Conservation (phyloP, 495 filamentous ascomycete species). For the Annulohypoxylon nitens region DNA sequence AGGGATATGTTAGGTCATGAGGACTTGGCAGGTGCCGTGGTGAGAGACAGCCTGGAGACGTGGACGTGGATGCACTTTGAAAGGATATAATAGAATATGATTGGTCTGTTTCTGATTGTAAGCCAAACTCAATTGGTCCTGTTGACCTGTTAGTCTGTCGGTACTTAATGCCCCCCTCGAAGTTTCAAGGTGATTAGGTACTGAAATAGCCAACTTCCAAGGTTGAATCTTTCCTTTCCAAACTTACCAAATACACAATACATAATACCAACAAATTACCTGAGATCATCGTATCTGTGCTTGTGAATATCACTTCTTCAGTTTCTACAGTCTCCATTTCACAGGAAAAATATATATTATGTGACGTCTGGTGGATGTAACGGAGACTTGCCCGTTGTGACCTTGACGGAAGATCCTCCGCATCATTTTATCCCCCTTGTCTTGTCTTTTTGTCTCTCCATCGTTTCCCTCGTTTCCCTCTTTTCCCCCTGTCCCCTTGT, state of each 20-base stretch:
- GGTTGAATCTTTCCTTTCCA: neutral
- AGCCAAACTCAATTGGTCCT: neutral
- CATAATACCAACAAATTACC: neutral
- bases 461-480: neutral
- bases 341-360: slow-evolving; percentile 35
- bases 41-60: slow-evolving; percentile 14
- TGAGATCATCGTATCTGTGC: slow-evolving; percentile 10
- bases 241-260: slow-evolving; percentile 17
- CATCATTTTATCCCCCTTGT: slow-evolving; percentile 40
- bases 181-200: no score
- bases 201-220: no score
- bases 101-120: slow-evolving; percentile 15
- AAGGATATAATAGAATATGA: neutral
- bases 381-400: slow-evolving; percentile 25
- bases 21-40: slow-evolving; percentile 32
- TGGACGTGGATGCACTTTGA: slow-evolving; percentile 7
- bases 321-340: neutral
- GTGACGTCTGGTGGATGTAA: slow-evolving; percentile 43
- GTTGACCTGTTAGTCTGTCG: no score
- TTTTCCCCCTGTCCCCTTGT: neutral
- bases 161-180: no score
- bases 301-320: neutral
- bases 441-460: neutral
- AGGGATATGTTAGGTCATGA: slow-evolving; percentile 21
- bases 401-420: slow-evolving; percentile 45